These are phyloP conservation scores for Vaccinium vitisidaea DNA, from an alignment of 148 eudicot genomes.

Conservation along the genomic window DNA sequence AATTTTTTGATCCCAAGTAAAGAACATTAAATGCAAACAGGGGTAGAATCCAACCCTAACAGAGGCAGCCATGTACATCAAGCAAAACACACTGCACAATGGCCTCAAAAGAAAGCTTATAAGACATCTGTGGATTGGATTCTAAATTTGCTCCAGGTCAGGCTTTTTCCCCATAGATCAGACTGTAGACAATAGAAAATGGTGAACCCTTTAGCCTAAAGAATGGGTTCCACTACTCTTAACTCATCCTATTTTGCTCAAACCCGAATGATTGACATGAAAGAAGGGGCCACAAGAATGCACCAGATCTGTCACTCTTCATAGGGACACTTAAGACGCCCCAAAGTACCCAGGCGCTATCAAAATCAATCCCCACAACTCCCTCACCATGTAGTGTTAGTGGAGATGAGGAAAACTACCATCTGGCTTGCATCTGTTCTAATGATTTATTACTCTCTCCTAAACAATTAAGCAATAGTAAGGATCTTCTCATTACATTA, in stretches of 20 bases:
- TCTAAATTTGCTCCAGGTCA: not conserved
- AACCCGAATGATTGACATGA: not conserved
- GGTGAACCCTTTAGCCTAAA: not conserved
- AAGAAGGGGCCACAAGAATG: too few species aligned
- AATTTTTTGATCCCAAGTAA: not conserved
- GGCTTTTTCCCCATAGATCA: not conserved
- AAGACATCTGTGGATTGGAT: not conserved
- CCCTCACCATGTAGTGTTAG: too few species aligned
- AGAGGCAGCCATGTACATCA: not conserved
- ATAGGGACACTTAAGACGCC: too few species aligned
- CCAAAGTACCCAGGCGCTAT: too few species aligned
- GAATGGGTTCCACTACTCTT: not conserved
- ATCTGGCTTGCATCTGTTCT: too few species aligned
- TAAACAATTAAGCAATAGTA: too few species aligned
- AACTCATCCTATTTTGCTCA: not conserved
- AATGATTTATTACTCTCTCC: too few species aligned
- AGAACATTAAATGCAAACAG: not conserved
- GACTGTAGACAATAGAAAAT: not conserved
- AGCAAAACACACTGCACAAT: not conserved
- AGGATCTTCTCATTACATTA: too few species aligned
- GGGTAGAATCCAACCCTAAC: not conserved
- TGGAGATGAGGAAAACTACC: too few species aligned
- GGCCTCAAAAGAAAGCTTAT: not conserved
- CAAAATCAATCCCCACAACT: too few species aligned
- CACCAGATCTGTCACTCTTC: too few species aligned